Evolutionary conservation across 805 yeast species (phyloP).

Genomic region (Suhomyces xylopsoci): DNA sequence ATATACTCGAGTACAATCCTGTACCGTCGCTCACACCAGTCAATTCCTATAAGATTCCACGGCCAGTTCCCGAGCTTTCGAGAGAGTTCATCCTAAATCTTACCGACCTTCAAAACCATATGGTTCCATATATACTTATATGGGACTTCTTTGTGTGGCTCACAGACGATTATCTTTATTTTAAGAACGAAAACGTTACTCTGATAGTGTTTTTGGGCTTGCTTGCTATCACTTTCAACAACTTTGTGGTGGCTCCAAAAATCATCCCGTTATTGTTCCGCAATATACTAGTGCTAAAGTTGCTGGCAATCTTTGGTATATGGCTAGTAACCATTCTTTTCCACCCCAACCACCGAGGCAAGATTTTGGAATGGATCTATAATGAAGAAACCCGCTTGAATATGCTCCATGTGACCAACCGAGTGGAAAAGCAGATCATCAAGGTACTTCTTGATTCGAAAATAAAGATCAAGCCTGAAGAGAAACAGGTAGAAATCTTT

Average conservation of each 20-base stretch:
- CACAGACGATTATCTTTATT: constrained; percentile 58
- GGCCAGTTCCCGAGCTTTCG: constrained; percentile 75
- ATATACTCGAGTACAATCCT: constrained; percentile 25
- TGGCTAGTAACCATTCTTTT: constrained; percentile 47
- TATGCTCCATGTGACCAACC: constrained; percentile 47
- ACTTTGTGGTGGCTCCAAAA: constrained; percentile 25
- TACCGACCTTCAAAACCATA: constrained; percentile 81
- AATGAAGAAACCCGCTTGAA: constrained; percentile 65
- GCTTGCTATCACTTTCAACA: constrained; percentile 16
- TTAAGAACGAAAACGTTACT: constrained; percentile 59
- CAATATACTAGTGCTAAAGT: constrained; percentile 11
- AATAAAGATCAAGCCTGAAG: constrained; percentile 8
- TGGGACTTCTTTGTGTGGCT: constrained; percentile 57
- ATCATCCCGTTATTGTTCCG: constrained; percentile 27
- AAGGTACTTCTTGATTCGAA: constrained; percentile 3
- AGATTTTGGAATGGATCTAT: constrained; percentile 44
- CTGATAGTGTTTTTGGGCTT: constrained; percentile 46
- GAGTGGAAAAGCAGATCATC: constrained; percentile 40
- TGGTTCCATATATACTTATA: constrained; percentile 57
- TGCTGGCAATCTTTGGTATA: constrained; percentile 32
- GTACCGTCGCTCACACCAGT: constrained; percentile 49
- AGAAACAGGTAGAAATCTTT: constrained; percentile 56
- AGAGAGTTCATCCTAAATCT: constrained; percentile 74
- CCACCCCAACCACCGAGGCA: constrained; percentile 56
- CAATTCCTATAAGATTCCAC: constrained; percentile 48